phyloP scores from a whole-genome alignment of 371 early-diverging fungal species.

The Blyttiomyces sp. region DNA sequence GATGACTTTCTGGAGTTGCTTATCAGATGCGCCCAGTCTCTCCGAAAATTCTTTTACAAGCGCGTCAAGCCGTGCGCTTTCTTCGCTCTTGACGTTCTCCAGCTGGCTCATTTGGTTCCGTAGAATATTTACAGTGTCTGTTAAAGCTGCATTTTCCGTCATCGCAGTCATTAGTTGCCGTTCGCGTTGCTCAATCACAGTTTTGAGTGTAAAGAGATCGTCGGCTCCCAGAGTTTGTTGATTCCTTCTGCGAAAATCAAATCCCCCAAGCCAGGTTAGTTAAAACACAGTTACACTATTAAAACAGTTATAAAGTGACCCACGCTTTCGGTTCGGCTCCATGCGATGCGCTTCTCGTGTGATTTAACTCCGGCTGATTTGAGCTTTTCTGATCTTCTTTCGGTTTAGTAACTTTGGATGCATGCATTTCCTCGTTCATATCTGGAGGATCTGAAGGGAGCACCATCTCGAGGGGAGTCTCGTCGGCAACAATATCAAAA shows the following conservation, averaged over 20 bases:
- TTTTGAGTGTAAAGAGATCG: slow-evolving; percentile 8
- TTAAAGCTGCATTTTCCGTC: slow-evolving; percentile 60
- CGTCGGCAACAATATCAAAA: too few species aligned
- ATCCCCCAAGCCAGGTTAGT: too few species aligned
- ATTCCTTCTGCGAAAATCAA: neutral
- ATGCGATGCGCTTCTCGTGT: neutral
- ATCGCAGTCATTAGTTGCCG: slow-evolving; percentile 57
- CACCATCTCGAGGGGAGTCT: too few species aligned
- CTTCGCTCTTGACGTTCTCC: slow-evolving; percentile 25
- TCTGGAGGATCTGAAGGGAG: too few species aligned
- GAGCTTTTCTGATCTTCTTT: too few species aligned
- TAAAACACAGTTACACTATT: neutral
- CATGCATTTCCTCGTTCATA: too few species aligned
- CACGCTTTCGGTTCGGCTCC: neutral
- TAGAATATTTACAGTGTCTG: slow-evolving; percentile 35
- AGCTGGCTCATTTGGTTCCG: slow-evolving; percentile 48
- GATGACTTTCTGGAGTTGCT: slow-evolving; percentile 5
- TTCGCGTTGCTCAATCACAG: slow-evolving; percentile 61
- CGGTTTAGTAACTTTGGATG: too few species aligned
- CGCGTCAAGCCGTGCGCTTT: slow-evolving; percentile 4
- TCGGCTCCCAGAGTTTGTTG: neutral
- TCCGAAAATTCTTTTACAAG: slow-evolving; percentile 23
- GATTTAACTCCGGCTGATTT: neutral
- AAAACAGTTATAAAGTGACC: neutral
- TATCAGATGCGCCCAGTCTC: slow-evolving; percentile 22